Base-by-base conservation (phyloP, 2,329 filamentous ascomycete species). In the Claviceps fusiformis region DNA sequence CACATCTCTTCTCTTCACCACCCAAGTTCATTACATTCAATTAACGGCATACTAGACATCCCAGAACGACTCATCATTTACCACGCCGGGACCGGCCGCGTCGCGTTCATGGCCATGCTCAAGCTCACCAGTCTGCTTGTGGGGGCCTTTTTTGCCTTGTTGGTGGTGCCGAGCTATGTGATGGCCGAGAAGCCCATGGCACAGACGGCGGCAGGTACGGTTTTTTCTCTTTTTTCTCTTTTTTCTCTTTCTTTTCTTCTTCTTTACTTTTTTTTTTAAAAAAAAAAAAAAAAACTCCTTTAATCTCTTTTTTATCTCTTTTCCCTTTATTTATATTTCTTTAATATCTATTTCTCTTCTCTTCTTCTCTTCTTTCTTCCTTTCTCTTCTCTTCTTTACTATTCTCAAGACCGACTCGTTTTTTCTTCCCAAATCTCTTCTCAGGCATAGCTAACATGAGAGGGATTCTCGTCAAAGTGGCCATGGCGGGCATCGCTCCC, bases 121-220 rank as follows among this genome's bases (percentile, higher is more conserved):
- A 89, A 89, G 63, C 71, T 92, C 55, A 82, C 82, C 1, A 84
- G 85, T 3, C 75, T 93, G 45, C 80, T 89, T 58, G 68, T 87
- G 44, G 85, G 85, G 55, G 77, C 76, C 27, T 81, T 86, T 61
- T 87, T 87, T 62, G 76, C 75, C 59, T 69, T 85, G 53, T 70
- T 89, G 31, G 75, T 84, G 52, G 80, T 79, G 0, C 86, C 86
- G 0, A 71, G 74, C 24, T 84, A 82, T 60, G 54, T 73, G n/a
- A 67, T 70, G 27, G 69, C 71, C 3, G 71, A 69, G 27, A 71
- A 74, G 46, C 61, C 69, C 5, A 61, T 63, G 53, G 62, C 62
- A 50, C 63, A 71, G 31, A 70, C 66, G 1, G 63, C 66, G 27
- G 69, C 68, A 45, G 61, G 75, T 77, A 65, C 53, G 72, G 15